Evolutionary conservation across 257 asterid genomes (phyloP), one percentile per base, ranked within the genome.

Genomic region (Capsicum baccatum): DNA sequence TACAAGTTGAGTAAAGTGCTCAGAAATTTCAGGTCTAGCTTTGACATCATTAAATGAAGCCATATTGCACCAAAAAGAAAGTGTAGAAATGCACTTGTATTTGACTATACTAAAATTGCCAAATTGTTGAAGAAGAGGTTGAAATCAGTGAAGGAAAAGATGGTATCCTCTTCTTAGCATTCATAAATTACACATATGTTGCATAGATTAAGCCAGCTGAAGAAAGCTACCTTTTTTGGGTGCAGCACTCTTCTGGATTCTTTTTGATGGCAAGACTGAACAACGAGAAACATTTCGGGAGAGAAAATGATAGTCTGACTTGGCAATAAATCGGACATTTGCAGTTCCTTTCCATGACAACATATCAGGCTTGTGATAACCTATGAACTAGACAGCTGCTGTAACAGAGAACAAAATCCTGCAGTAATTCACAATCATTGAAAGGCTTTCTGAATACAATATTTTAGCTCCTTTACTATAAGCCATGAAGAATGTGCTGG

Each of bases 41-140:
- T 67, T 3, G 12, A 67, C 50, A 67, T 35, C 19, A 67, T 3
- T 37, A 67, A 67, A 67, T 67, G 50, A 67, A 14, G 50, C 50
- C 50, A 35, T 35, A 67, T 67, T 67, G 50, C 50, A 67, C 74
- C 74, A 67, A 6, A 66, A 67, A 35, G 74, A 67, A 67, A 35
- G 50, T 15, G 50, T 35, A 35, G 73, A 67, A 67, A 66, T 35
- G 6, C 50, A 67, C 35, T 35, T 35, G 74, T 67, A 67, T 67
- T 57, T 39, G 50, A 35, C 44, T 35, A 35, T 67, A 67, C 74
- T 7, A 67, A 67, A 55, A 55, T 55, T 44, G 17, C 5, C 44
- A 33, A 64, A 33, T 26, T 5, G 44, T 64, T 26, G 17, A 64
- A 64, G 44, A 64, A 54, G 71, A 26, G 71, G 71, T 64, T 19